A percentile compares a stretch with the other conserved stretches of the same genome.
Evolutionary conservation across 2,329 filamentous ascomycete genomes (phyloP).

Genomic region (Pyricularia pennisetigena): DNA sequence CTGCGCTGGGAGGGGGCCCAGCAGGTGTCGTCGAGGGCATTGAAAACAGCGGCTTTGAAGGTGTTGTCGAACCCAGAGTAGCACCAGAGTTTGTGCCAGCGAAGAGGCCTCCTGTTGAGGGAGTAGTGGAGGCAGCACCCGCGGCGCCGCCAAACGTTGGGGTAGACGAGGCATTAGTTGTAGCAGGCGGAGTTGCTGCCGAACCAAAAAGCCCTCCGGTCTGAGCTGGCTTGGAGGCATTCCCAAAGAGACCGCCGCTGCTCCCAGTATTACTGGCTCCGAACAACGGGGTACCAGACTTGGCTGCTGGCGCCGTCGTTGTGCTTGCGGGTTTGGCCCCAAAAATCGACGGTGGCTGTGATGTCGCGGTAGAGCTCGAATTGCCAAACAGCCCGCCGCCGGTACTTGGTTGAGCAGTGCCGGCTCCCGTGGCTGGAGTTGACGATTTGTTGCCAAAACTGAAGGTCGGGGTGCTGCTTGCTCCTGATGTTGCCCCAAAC

Average conservation of each 20-base stretch:
- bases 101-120: conserved; percentile 11
- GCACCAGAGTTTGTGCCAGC: conserved; percentile 11
- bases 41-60: conserved; percentile 37
- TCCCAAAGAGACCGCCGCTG: conserved; percentile 23
- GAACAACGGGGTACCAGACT: conserved; percentile 11
- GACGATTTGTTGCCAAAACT: conserved; percentile 26
- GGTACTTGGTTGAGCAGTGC: conserved; percentile 4
- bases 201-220: conserved; percentile 23
- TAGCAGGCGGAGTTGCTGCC: conserved; percentile 3
- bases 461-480: conserved; percentile 17
- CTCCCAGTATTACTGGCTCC: background rate
- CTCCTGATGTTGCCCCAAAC: conserved; percentile 24
- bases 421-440: conserved; percentile 18
- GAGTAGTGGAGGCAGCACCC: conserved; percentile 9
- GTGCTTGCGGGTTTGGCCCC: conserved; percentile 2
- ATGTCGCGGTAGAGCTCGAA: conserved; percentile 11
- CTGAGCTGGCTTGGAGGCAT: conserved; percentile 13
- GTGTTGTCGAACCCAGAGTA: conserved; percentile 21
- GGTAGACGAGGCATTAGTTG: conserved; percentile 15
- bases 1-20: conserved; percentile 37
- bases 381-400: conserved; percentile 15
- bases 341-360: conserved; percentile 6
- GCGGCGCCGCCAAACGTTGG: conserved; percentile 17
- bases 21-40: conserved; percentile 45
- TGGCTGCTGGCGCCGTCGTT: conserved; percentile 11